phyloP scores from a whole-genome alignment of 352 stramenopile genomes.

The Peronospora tabacina region DNA sequence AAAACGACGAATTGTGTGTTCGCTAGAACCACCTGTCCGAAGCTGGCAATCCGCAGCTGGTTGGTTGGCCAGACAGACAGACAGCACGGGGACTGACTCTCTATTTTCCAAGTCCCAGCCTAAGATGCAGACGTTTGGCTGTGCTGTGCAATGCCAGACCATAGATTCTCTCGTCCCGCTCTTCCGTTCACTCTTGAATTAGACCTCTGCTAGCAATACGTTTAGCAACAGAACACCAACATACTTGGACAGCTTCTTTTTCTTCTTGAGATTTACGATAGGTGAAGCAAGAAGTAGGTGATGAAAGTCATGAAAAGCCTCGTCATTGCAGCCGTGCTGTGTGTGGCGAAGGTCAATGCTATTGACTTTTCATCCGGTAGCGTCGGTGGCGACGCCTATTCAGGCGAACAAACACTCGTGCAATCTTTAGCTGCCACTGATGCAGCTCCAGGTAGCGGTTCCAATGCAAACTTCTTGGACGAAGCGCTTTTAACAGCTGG shows the following conservation, averaged over 20 bases:
- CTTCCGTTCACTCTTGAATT: constrained; percentile 29
- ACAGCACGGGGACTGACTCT: constrained; percentile 19
- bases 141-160: background rate
- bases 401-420: no score
- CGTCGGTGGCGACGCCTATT: no score
- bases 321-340: constrained; percentile 48
- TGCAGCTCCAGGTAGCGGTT: no score
- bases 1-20: constrained; percentile 16
- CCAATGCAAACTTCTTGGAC: no score
- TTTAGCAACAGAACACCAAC: no score
- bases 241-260: background rate
- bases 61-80: constrained; percentile 3
- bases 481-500: no score
- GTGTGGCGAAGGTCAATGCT: constrained; percentile 42
- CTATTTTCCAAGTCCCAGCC: constrained; percentile 20
- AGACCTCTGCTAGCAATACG: constrained; percentile 16
- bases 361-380: constrained; percentile 35
- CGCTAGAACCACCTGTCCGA: constrained; percentile 11
- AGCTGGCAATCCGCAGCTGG: constrained; percentile 9
- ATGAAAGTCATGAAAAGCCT: constrained; percentile 42
- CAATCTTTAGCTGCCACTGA: no score
- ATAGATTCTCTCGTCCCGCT: constrained; percentile 5
- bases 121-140: constrained; percentile 5
- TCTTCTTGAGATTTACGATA: constrained; percentile 4
- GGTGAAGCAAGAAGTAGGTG: background rate